phyloP scores from a whole-genome alignment of 2,329 filamentous ascomycete species.

The Kalmusia sp. region DNA sequence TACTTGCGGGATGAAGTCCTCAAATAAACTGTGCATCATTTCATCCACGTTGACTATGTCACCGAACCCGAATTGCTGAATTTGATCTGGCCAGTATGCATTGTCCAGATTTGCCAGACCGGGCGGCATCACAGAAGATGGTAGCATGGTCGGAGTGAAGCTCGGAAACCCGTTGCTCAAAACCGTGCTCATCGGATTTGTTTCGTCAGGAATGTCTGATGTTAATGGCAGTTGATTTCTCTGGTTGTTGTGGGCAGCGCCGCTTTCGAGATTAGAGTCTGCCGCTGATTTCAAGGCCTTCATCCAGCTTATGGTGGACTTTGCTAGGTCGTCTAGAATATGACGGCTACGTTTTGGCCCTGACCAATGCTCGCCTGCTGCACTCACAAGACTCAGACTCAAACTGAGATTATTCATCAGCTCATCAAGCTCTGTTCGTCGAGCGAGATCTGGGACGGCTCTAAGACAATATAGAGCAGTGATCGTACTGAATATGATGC shows the following conservation, averaged over 20 bases:
- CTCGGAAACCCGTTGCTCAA: neutral
- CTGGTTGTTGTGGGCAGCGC: too few relatives aligned
- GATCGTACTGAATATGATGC: slow-evolving; percentile 56
- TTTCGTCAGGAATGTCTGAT: neutral
- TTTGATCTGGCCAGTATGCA: neutral
- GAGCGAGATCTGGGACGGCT: slow-evolving; percentile 52
- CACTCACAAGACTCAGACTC: slow-evolving; percentile 57
- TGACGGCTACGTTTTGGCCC: slow-evolving; percentile 57
- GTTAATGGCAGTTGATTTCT: neutral
- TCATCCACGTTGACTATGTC: slow-evolving; percentile 8
- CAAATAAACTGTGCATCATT: slow-evolving; percentile 15
- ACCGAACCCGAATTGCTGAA: neutral
- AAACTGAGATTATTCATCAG: slow-evolving; percentile 43
- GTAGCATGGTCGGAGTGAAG: neutral
- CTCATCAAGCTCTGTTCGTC: slow-evolving; percentile 33
- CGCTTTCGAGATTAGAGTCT: neutral
- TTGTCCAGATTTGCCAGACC: neutral
- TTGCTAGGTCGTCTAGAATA: slow-evolving; percentile 50
- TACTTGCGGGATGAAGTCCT: slow-evolving; percentile 12
- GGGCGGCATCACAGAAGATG: neutral
- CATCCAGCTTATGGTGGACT: slow-evolving; percentile 12
- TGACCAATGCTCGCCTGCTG: slow-evolving; percentile 59
- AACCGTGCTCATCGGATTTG: neutral
- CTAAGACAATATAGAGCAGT: slow-evolving; percentile 62
- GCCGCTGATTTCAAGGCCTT: neutral